Base-by-base conservation (phyloP, 495 filamentous ascomycete species). In the Talaromyces ruber region DNA sequence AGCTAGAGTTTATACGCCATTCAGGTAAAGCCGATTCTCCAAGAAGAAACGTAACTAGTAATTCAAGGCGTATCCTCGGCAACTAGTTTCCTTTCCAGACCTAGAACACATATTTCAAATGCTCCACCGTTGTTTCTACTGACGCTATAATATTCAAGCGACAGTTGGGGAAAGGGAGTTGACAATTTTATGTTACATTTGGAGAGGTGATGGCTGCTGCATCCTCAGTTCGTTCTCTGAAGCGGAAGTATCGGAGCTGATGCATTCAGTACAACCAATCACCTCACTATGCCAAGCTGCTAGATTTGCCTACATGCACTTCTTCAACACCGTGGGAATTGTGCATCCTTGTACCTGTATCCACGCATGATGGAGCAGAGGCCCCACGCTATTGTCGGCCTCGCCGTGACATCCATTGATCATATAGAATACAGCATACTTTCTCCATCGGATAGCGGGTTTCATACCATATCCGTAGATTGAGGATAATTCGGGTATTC, bases 101-200 rank as follows among this genome's bases (percentile, higher is more conserved):
- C 43, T 21, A 47, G 43, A 47, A 21, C 43, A 47, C 43, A 47
- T 47, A n/a, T 21, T 47, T 8, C n/a, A 47, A 47, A 47, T 39
- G 14, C 34, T 39, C 34, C 12, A 39, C 6, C 86, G 5, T 47
- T n/a, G 43, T 47, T 18, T 21, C 18, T 11, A 47, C 18, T 47
- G 18, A n/a, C n/a, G 43, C 18, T 47, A 21, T 21, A 21, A 18
- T n/a, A 39, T 39, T 39, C 34, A 39, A 39, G 4, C 34, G 14
- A 39, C 34, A 16, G 1, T 39, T 16, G 34, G 34, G 34, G 14
- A 39, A 39, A n/a, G 34, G 12, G n/a, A 47, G 21, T 21, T 21
- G 43, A 47, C 43, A 21, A 47, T 47, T n/a, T 21, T 47, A 47
- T 47, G 16, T 47, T 18, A 7, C 18, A n/a, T 16, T 16, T 12